Evolutionary conservation across 208 protist species (phyloP).

Genomic region (Trypanosoma lewisi): DNA sequence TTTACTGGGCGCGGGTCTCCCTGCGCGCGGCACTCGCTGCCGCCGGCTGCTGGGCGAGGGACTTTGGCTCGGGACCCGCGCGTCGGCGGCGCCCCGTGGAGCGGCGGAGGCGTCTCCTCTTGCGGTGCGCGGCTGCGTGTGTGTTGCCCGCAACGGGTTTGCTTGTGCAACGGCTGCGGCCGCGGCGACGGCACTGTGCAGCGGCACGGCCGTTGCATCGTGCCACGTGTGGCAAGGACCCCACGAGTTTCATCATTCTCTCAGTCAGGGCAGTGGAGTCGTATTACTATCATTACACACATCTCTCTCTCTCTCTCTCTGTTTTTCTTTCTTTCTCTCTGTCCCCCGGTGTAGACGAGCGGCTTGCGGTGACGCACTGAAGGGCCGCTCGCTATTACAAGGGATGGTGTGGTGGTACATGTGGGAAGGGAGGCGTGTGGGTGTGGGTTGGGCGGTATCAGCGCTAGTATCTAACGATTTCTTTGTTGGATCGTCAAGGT

Average conservation of each 20-base stretch:
- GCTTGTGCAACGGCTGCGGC: slow-evolving; percentile 35
- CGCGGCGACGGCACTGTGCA: neutral
- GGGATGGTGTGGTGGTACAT: slow-evolving; percentile 43
- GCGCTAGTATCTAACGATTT: slow-evolving; percentile 64
- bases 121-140: slow-evolving; percentile 26
- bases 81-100: slow-evolving; percentile 28
- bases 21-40: slow-evolving; percentile 61
- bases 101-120: slow-evolving; percentile 27
- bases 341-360: neutral
- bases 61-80: slow-evolving; percentile 73
- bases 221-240: neutral
- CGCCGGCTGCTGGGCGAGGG: slow-evolving; percentile 45
- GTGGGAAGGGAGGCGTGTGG: slow-evolving; percentile 59
- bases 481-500: slow-evolving; percentile 54
- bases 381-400: neutral
- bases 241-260: slow-evolving; percentile 16
- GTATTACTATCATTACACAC: too few species aligned
- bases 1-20: slow-evolving; percentile 40
- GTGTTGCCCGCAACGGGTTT: slow-evolving; percentile 53
- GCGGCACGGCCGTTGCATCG: neutral
- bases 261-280: neutral
- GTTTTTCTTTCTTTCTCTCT: too few species aligned
- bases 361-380: slow-evolving; percentile 10
- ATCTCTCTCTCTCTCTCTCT: neutral
- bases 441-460: slow-evolving; percentile 67